Conservation (phyloP, 2,329 filamentous ascomycete species). For the Alternaria viburni region DNA sequence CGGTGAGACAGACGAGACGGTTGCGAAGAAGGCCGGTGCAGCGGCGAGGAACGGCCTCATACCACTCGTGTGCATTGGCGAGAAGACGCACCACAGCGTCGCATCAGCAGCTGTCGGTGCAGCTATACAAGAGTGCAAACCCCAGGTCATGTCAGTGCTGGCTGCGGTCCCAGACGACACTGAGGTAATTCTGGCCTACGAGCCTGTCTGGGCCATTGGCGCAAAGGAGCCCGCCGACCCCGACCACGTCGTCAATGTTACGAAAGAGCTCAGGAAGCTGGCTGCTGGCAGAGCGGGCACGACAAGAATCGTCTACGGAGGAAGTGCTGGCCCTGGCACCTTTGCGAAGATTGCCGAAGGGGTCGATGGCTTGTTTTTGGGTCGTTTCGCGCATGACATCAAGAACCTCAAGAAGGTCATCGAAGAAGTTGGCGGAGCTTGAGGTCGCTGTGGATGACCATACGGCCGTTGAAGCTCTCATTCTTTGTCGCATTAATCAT, state of each 20-base stretch:
- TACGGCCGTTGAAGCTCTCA: not conserved
- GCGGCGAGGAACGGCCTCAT: slow-evolving; percentile 72
- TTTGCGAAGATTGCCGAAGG: slow-evolving; percentile 71
- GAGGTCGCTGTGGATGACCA: not conserved
- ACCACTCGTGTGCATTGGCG: slow-evolving; percentile 82
- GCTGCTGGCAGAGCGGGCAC: slow-evolving; percentile 60
- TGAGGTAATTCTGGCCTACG: slow-evolving; percentile 80
- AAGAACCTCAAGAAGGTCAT: slow-evolving; percentile 75
- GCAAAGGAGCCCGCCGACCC: slow-evolving; percentile 72
- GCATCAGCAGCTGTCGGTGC: slow-evolving; percentile 59
- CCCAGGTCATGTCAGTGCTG: slow-evolving; percentile 70
- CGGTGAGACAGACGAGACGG: slow-evolving; percentile 72
- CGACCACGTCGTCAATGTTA: slow-evolving; percentile 75
- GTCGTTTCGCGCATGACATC: slow-evolving; percentile 80
- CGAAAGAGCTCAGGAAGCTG: slow-evolving; percentile 66
- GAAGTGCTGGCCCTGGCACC: slow-evolving; percentile 80
- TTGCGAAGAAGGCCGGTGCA: slow-evolving; percentile 73
- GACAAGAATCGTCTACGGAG: slow-evolving; percentile 79
- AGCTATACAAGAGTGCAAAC: slow-evolving; percentile 70
- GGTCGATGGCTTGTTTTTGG: slow-evolving; percentile 81
- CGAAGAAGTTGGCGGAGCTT: slow-evolving; percentile 66
- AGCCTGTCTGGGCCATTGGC: slow-evolving; percentile 90
- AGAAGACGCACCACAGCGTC: slow-evolving; percentile 60
- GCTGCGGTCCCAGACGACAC: slow-evolving; percentile 65
- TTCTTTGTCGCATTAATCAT: not conserved